phyloP scores from a whole-genome alignment of 768 basidiomycete genomes.

The Tulasnella sp. region DNA sequence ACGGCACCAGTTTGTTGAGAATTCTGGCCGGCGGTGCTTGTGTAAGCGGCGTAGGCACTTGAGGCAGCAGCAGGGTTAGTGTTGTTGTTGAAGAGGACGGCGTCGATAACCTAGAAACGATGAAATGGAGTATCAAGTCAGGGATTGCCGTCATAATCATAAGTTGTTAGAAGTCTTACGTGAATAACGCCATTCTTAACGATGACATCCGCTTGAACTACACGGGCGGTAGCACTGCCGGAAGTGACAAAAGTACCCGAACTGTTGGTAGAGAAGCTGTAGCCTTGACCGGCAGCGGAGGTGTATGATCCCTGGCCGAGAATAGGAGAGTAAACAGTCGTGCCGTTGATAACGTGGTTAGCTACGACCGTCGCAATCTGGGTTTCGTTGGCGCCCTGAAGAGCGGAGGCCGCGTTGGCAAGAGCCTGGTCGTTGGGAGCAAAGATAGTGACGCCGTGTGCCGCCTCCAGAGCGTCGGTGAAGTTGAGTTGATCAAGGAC shows the following conservation, averaged over 20 bases:
- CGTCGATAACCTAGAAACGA: slow-evolving; percentile 42
- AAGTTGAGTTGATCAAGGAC: slow-evolving; percentile 36
- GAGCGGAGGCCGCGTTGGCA: slow-evolving; percentile 36
- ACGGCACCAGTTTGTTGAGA: slow-evolving; percentile 45
- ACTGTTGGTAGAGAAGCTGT: slow-evolving; percentile 51
- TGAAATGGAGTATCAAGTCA: not conserved
- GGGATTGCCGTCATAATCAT: not conserved
- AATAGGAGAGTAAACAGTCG: slow-evolving; percentile 57
- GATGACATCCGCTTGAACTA: slow-evolving; percentile 58
- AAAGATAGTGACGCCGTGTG: slow-evolving; percentile 62
- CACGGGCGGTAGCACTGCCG: slow-evolving; percentile 47
- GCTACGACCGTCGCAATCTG: slow-evolving; percentile 45
- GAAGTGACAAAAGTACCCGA: slow-evolving; percentile 55
- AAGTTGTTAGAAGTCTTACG: slow-evolving; percentile 19
- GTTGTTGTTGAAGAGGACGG: slow-evolving; percentile 48
- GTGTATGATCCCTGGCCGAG: slow-evolving; percentile 39
- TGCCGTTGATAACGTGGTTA: slow-evolving; percentile 73
- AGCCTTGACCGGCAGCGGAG: slow-evolving; percentile 55
- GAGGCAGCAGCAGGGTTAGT: slow-evolving; percentile 46
- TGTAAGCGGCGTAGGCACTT: slow-evolving; percentile 41
- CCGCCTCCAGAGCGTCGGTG: slow-evolving; percentile 40
- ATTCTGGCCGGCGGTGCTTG: slow-evolving; percentile 17
- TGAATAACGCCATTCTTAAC: slow-evolving; percentile 67
- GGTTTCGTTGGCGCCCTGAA: slow-evolving; percentile 41
- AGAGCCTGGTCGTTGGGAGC: slow-evolving; percentile 57